Evolutionary conservation across 768 basidiomycete genomes (phyloP).

Genomic region (Russula emetica): DNA sequence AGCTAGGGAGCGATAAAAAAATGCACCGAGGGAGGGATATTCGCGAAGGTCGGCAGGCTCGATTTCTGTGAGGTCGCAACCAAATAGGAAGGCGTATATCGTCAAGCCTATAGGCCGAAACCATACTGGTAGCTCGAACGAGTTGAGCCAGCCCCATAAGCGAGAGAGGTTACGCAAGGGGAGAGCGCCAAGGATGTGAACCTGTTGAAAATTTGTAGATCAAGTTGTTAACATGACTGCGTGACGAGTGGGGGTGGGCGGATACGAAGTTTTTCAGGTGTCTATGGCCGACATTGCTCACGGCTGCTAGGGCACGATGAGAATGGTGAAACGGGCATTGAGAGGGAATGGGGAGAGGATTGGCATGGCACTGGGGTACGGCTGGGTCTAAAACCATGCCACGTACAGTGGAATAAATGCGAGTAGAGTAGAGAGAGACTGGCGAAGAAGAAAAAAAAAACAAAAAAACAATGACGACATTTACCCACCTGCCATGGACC

Average conservation of each 20-base stretch:
- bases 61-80: conserved; percentile 90
- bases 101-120: conserved; percentile 86
- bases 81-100: conserved; percentile 83
- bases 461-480: background rate
- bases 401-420: background rate
- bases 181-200: conserved; percentile 94
- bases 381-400: background rate
- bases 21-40: conserved; percentile 87
- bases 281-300: conserved; percentile 3
- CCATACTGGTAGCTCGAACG: conserved; percentile 90
- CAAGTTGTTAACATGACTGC: background rate
- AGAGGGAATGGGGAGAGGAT: background rate
- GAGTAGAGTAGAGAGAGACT: background rate
- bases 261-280: background rate
- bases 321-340: background rate
- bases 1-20: conserved; percentile 89
- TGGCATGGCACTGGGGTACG: background rate
- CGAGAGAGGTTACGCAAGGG: conserved; percentile 95
- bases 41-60: conserved; percentile 70
- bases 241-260: background rate
- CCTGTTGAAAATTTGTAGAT: conserved; percentile 43
- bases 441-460: no score
- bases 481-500: conserved; percentile 87
- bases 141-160: conserved; percentile 94
- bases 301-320: background rate